Conservation (phyloP, 2,329 filamentous ascomycete genomes). For the Pseudogymnoascus sp. region DNA sequence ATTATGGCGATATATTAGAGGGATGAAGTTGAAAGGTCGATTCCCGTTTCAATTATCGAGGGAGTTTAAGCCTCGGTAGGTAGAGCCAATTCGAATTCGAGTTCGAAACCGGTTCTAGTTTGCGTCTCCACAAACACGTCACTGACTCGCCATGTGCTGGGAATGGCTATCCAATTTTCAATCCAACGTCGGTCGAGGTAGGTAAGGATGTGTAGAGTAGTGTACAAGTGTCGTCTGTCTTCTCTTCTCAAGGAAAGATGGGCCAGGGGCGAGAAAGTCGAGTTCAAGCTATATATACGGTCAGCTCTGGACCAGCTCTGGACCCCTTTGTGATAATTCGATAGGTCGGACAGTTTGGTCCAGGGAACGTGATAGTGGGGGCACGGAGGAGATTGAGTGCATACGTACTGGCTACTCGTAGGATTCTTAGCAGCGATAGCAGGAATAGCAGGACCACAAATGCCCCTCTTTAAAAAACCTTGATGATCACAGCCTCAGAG, state of each 20-base stretch:
- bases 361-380: neutral
- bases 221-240: neutral
- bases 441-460: neutral
- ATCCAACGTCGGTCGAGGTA: neutral
- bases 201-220: neutral
- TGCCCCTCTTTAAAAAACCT: slow-evolving; percentile 4
- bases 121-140: slow-evolving; percentile 6
- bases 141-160: slow-evolving; percentile 1
- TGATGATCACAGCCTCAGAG: slow-evolving; percentile 6
- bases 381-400: neutral
- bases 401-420: neutral
- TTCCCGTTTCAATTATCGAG: neutral
- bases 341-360: neutral
- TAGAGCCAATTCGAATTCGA: slow-evolving; percentile 1
- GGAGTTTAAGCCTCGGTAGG: neutral
- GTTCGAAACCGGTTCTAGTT: slow-evolving; percentile 1
- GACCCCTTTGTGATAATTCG: slow-evolving; percentile 5
- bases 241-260: neutral
- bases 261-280: neutral
- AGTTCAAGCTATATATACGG: neutral
- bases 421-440: slow-evolving; percentile 1
- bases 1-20: slow-evolving; percentile 1
- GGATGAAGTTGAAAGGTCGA: neutral
- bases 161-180: neutral
- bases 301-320: neutral